These are phyloP conservation scores for Pestalotiopsis sp. DNA, from an alignment of 2,329 filamentous ascomycete genomes.

Conservation along the genomic window DNA sequence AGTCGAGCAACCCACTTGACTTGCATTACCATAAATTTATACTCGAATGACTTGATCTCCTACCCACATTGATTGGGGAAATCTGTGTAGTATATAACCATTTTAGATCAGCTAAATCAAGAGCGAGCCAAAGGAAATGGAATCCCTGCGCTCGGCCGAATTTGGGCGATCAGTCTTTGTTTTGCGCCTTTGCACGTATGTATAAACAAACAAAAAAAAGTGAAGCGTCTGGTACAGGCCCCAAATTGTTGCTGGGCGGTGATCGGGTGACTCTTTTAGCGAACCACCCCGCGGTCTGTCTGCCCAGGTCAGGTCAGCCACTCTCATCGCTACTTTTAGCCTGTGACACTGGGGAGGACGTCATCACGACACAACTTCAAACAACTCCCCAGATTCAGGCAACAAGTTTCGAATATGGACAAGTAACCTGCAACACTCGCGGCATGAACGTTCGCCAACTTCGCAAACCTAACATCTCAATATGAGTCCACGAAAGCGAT, in stretches of 20 bases:
- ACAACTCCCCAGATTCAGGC: constrained; percentile 1
- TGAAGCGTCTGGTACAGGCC: neutral
- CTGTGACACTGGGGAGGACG: neutral
- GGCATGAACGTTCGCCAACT: neutral
- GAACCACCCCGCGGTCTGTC: neutral
- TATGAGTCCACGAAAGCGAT: constrained; percentile 44
- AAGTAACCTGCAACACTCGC: neutral
- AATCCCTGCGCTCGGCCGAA: neutral
- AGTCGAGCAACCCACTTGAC: neutral
- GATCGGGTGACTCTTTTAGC: neutral
- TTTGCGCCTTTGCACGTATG: neutral
- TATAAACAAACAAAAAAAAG: neutral
- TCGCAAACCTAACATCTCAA: constrained; percentile 3
- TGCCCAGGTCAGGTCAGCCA: neutral
- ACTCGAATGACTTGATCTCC: neutral
- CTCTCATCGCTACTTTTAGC: neutral
- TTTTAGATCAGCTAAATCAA: neutral
- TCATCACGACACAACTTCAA: neutral
- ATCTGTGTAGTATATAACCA: neutral
- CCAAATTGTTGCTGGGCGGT: neutral
- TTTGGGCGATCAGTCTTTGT: neutral
- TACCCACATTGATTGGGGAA: neutral
- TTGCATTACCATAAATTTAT: neutral
- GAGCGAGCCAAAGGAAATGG: neutral
- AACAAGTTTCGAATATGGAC: neutral